Evolutionary conservation across 306 rosid genomes (phyloP), one percentile per base, ranked within the genome.

Genomic region (Senna siamea): DNA sequence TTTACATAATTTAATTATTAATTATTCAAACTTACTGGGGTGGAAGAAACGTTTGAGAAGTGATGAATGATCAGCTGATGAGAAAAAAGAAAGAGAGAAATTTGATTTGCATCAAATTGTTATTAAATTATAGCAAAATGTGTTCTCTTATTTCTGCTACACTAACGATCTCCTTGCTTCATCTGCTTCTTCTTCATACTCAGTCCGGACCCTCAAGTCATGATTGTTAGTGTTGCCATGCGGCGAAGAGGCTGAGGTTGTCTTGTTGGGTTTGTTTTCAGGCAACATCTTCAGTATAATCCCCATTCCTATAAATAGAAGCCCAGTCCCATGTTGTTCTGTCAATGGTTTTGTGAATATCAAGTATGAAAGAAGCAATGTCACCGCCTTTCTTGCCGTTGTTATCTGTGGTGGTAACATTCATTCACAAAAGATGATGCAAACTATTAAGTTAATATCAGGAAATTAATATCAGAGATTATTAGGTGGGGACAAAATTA

Each of bases 341-440:
- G 97, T 93, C 44, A 93, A 83, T 82, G 98, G 98, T 79, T 93
- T 90, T 85, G 98, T 93, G 69, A 93, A 93, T 83, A 93, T 86
- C 89, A 93, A 15, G 84, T 93, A 93, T 30, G 98, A 93, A 18
- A 93, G 70, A 58, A 93, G 70, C 81, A 93, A 83, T 65, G 97
- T 90, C 80, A 93, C 93, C 30, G 96, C 98, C 79, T 93, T 93
- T 64, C 98, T 93, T 46, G 98, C 98, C 7, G 98, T 93, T 80
- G 98, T 93, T 77, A 89, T 85, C 98, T 93, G 96, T 59, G 13
- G 70, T 41, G 3, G 1, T 10, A 5, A 14, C 52, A 56, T 80
- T 77, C 66, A 66, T 35, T 74, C 53, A 17, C 30, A 26, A 26
- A 26, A n/a, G n/a, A n/a, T n/a, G 2, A 26, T 26, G 30, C 30